phyloP scores from a whole-genome alignment of 805 yeast genomes.

The Suhomyces vadensis region DNA sequence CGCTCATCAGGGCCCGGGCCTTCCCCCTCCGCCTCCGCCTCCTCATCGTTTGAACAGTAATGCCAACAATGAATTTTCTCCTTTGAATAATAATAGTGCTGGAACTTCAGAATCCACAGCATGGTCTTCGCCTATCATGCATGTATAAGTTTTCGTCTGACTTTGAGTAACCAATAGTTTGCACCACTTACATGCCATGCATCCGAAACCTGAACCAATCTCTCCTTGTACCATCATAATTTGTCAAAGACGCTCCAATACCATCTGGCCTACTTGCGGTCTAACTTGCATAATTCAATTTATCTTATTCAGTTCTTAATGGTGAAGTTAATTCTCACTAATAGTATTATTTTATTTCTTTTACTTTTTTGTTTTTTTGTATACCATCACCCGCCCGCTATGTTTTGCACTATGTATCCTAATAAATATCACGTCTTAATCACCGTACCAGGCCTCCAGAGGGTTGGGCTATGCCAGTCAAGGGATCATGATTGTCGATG shows the following conservation, averaged over 20 bases:
- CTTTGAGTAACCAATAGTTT: slow-evolving; percentile 2
- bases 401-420: slow-evolving; percentile 1
- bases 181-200: neutral
- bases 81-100: slow-evolving; percentile 7
- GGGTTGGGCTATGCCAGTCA: no score
- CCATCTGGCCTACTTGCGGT: neutral
- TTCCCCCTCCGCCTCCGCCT: slow-evolving; percentile 5
- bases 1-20: neutral
- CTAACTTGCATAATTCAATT: neutral
- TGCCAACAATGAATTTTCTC: slow-evolving; percentile 11
- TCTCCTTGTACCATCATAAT: neutral
- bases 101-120: slow-evolving; percentile 12
- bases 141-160: slow-evolving; percentile 9
- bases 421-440: neutral
- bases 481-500: no score
- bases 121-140: slow-evolving; percentile 17
- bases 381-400: neutral
- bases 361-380: neutral
- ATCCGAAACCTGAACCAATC: no score
- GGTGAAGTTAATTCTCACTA: neutral
- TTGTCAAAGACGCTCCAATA: neutral
- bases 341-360: neutral
- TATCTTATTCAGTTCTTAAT: neutral
- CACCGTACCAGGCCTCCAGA: neutral
- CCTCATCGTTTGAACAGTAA: slow-evolving; percentile 6